Percentiles rank a stretch among this genome's conserved stretches.
Evolutionary conservation across 2,329 filamentous ascomycete species (phyloP).

Genomic region (Orbilia brochopaga): DNA sequence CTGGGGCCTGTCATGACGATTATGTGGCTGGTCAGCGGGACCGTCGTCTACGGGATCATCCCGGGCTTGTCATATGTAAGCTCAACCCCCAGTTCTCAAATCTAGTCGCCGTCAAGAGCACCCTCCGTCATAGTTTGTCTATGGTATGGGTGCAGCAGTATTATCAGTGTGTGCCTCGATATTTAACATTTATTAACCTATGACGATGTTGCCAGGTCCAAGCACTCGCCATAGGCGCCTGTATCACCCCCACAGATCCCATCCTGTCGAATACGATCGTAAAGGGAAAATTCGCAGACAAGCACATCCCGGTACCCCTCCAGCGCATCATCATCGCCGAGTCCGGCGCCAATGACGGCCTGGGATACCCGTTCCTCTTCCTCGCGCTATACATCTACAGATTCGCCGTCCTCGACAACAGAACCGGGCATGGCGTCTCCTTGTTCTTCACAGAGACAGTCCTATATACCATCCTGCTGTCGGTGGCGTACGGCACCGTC

Average conservation of each 20-base stretch:
- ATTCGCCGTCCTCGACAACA: slow-evolving; percentile 69
- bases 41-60: slow-evolving; percentile 78
- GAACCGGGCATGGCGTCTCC: slow-evolving; percentile 69
- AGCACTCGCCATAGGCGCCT: slow-evolving; percentile 79
- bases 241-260: slow-evolving; percentile 90
- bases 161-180: too few relatives aligned
- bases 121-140: too few relatives aligned
- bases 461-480: slow-evolving; percentile 81
- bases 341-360: slow-evolving; percentile 85
- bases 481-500: slow-evolving; percentile 74
- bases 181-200: too few relatives aligned
- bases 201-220: slow-evolving; percentile 62
- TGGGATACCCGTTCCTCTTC: slow-evolving; percentile 88
- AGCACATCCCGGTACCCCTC: slow-evolving; percentile 80
- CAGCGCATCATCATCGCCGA: slow-evolving; percentile 83
- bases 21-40: slow-evolving; percentile 85
- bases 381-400: slow-evolving; percentile 83
- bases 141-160: too few relatives aligned
- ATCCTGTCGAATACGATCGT: slow-evolving; percentile 87
- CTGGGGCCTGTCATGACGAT: slow-evolving; percentile 81
- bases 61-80: slow-evolving; percentile 69
- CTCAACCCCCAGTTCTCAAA: too few relatives aligned
- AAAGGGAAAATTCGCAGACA: slow-evolving; percentile 90
- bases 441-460: slow-evolving; percentile 86
- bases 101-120: too few relatives aligned